Conservation (phyloP, 23 red algal species). For the Rhodosorus marinus region DNA sequence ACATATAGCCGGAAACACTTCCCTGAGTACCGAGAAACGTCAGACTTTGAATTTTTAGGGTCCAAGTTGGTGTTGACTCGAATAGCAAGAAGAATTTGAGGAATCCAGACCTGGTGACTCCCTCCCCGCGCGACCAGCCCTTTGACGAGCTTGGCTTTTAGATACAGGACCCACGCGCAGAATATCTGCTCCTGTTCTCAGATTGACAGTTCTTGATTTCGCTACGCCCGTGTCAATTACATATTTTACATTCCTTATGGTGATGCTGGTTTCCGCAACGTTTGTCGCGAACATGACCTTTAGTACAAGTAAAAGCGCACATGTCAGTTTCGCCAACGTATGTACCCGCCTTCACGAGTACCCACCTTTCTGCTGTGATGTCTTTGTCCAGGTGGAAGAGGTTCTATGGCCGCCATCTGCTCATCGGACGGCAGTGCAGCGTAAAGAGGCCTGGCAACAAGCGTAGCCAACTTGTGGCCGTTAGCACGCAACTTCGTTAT, state of each 20-base stretch:
- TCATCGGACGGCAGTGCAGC: conserved; percentile 34
- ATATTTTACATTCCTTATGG: conserved; percentile 66
- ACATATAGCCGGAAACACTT: neutral
- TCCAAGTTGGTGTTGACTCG: conserved; percentile 33
- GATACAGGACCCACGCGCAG: conserved; percentile 48
- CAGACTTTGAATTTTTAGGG: conserved; percentile 31
- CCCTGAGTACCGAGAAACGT: conserved; percentile 26
- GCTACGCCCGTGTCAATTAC: conserved; percentile 76
- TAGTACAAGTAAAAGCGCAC: neutral
- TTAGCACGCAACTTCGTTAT: conserved; percentile 1
- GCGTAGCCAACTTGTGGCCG: neutral
- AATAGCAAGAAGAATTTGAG: conserved; percentile 70
- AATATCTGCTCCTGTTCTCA: conserved; percentile 35
- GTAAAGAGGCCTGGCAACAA: conserved; percentile 31
- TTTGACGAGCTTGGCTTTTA: conserved; percentile 62
- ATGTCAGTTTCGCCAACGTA: no score
- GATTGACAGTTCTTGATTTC: conserved; percentile 35
- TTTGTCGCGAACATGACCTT: conserved; percentile 97
- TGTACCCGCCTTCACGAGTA: no score
- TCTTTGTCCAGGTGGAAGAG: neutral
- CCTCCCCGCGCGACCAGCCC: conserved; percentile 74
- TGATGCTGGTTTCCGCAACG: conserved; percentile 89
- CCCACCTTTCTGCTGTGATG: no score
- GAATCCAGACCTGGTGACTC: conserved; percentile 19
- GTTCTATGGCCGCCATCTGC: conserved; percentile 7